Evolutionary conservation across 805 yeast species (phyloP), one percentile per base, ranked within the genome.

Genomic region (Zygosaccharomyces gambellarensis): DNA sequence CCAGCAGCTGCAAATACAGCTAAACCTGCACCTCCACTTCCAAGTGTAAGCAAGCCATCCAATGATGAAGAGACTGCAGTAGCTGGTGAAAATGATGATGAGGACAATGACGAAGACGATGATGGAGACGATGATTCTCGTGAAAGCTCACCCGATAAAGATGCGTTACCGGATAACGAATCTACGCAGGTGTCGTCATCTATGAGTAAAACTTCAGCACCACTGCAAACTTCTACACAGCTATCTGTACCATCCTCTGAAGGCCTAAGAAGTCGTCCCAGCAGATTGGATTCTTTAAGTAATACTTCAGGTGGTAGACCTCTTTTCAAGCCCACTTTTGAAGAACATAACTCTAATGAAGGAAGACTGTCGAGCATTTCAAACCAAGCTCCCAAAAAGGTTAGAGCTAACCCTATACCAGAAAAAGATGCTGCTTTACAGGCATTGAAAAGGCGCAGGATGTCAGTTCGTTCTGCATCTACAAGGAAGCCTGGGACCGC

Each of bases 261-360:
- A 12, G 38, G 28, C 5, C 30, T 39, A 17, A 41, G 50, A 5
- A 55, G 63, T 36, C 53, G 65, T 7, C 59, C 65, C n/a, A 54
- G 69, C 68, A 52, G 82, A 71, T 30, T 79, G 63, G 54, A 71
- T 48, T 58, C 72, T 31, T 49, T 73, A 62, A 53, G 67, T 56
- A 65, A 64, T 14, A 57, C 64, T 8, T 61, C 61, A n/a, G 66
- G 65, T 19, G 58, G 67, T 4, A 63, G 60, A 21, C 65, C 71
- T 17, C 54, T 71, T n/a, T 64, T 67, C 46, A 68, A 64, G 48
- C 48, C 60, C 6, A 53, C 43, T 0, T 55, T 54, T 25, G 36
- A 30, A 27, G 60, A 53, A 12, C 47, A 27, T n/a, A 45, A 27
- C 29, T 55, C 50, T 3, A 23, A 11, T 12, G 42, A 50, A 22